phyloP scores from a whole-genome alignment of 306 rosid species.

The Quercus cerris region DNA sequence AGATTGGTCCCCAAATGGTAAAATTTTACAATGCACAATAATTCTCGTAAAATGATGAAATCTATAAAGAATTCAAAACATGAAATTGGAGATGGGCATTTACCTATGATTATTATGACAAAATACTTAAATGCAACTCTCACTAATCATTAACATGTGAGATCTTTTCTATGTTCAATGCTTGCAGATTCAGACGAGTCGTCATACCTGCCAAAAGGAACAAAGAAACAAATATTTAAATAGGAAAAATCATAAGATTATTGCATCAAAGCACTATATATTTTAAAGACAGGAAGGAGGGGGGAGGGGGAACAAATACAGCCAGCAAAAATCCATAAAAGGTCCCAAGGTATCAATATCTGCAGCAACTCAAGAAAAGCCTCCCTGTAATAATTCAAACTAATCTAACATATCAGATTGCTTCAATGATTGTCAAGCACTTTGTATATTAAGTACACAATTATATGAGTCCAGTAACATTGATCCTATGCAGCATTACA shows the following conservation, averaged over 20 bases:
- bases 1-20: conserved; percentile 1
- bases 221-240: conserved; percentile 19
- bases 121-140: conserved; percentile 25
- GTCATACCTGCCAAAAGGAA: conserved; percentile 47
- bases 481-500: neutral
- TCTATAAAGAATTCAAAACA: conserved; percentile 28
- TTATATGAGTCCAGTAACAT: neutral
- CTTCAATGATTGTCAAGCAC: neutral
- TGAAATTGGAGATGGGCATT: conserved; percentile 31
- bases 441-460: neutral
- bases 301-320: neutral
- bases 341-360: neutral
- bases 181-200: conserved; percentile 44
- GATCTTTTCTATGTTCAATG: conserved; percentile 52
- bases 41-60: conserved; percentile 12
- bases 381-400: neutral
- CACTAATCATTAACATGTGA: conserved; percentile 39
- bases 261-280: conserved; percentile 7
- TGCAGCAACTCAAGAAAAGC: neutral
- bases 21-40: conserved; percentile 30
- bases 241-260: conserved; percentile 2
- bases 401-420: neutral
- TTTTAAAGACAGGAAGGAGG: neutral
- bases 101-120: conserved; percentile 34
- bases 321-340: neutral